phyloP scores from a whole-genome alignment of 192 early-diverging fungal species.

The Coemansia sp. region DNA sequence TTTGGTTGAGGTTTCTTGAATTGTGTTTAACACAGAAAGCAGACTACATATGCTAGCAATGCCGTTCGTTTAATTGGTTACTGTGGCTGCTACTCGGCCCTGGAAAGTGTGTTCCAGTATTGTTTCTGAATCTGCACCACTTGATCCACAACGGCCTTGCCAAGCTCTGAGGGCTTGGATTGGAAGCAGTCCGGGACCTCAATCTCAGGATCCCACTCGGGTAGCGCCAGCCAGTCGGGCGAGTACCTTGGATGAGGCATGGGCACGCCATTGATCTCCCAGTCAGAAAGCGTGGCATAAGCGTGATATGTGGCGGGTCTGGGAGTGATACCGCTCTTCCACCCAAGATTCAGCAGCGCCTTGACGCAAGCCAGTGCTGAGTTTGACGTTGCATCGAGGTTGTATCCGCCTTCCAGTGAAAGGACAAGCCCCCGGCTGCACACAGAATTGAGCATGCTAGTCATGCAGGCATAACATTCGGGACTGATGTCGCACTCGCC shows the following conservation, averaged over 20 bases:
- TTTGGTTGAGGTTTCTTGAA: too few species aligned
- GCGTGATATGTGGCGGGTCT: slow-evolving; percentile 24
- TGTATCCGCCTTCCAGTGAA: slow-evolving; percentile 89
- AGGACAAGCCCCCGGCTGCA: slow-evolving; percentile 74
- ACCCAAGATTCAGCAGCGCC: slow-evolving; percentile 66
- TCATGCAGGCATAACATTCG: slow-evolving; percentile 83
- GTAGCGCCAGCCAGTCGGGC: slow-evolving; percentile 16
- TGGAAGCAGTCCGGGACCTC: slow-evolving; percentile 29
- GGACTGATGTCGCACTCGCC: slow-evolving; percentile 83
- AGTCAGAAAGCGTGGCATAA: slow-evolving; percentile 40
- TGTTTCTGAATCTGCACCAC: slow-evolving; percentile 21
- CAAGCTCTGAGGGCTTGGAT: slow-evolving; percentile 23
- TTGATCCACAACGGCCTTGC: slow-evolving; percentile 30
- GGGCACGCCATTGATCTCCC: slow-evolving; percentile 37
- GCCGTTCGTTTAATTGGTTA: background rate
- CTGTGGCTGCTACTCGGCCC: background rate
- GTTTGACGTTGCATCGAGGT: slow-evolving; percentile 69
- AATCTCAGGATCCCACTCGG: slow-evolving; percentile 24
- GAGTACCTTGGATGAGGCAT: slow-evolving; percentile 3
- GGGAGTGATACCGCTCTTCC: slow-evolving; percentile 34
- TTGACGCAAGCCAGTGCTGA: slow-evolving; percentile 77
- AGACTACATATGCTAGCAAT: background rate
- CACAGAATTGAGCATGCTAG: slow-evolving; percentile 71
- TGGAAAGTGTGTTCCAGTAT: slow-evolving; percentile 21
- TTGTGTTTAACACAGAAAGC: too few species aligned